A percentile compares a stretch with the other conserved stretches of the same genome.
Conservation (phyloP, 1,284 basidiomycete species). For the Ceratobasidium sp. region DNA sequence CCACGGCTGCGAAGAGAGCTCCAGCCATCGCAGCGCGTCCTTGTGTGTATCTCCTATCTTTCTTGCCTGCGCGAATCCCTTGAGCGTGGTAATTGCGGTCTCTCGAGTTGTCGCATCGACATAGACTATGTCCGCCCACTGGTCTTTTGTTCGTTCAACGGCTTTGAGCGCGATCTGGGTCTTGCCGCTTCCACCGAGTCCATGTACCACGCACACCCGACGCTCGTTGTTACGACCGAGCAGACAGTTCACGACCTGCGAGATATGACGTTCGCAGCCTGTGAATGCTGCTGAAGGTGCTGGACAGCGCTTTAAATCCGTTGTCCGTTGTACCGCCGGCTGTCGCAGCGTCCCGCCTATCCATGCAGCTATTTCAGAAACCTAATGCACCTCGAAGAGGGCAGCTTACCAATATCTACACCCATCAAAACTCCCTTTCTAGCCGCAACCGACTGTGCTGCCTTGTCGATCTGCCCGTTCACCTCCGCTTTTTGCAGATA, state of each 20-base stretch:
- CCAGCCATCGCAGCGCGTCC: not conserved
- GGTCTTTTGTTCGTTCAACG: not conserved
- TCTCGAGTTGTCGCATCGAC: slow-evolving; percentile 31
- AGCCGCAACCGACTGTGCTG: no score
- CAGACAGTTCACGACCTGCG: not conserved
- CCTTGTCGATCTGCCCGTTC: no score
- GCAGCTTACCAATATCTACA: no score
- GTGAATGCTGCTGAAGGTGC: slow-evolving; percentile 1
- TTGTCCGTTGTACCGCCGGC: no score
- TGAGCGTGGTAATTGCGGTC: not conserved
- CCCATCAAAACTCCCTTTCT: no score
- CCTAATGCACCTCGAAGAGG: no score
- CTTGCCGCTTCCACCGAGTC: slow-evolving; percentile 18
- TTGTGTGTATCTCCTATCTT: not conserved
- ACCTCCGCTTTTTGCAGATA: no score
- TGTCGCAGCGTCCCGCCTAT: no score
- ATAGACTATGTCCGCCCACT: slow-evolving; percentile 26
- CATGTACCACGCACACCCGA: slow-evolving; percentile 15
- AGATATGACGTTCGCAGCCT: not conserved
- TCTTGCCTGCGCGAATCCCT: not conserved
- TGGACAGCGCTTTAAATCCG: not conserved
- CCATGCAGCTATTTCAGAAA: no score
- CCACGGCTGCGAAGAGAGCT: not conserved
- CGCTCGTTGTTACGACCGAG: not conserved
- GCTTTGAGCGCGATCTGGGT: slow-evolving; percentile 5